These are phyloP conservation scores for Solanum aculeatissimum DNA, from an alignment of 305 asterid species.

Conservation along the genomic window DNA sequence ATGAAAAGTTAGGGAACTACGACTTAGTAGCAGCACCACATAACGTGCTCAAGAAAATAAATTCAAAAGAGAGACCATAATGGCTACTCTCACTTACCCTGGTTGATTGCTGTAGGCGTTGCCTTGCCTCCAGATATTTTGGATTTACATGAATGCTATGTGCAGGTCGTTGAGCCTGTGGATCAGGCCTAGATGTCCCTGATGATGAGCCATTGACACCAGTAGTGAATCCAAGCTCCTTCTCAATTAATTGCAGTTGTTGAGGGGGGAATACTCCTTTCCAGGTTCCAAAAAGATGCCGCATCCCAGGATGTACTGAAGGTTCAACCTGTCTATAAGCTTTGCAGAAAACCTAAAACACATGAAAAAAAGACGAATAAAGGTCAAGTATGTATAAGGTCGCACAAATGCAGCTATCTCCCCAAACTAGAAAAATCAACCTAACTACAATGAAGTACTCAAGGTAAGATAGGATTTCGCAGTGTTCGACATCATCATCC, in stretches of 20 bases:
- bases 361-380: not conserved
- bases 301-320: conserved; percentile 75
- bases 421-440: not conserved
- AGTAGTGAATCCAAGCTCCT: conserved; percentile 74
- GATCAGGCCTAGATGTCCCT: conserved; percentile 42
- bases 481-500: not conserved
- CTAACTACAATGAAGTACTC: not conserved
- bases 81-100: conserved; percentile 36
- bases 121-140: conserved; percentile 93
- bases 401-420: not conserved
- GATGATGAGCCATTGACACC: conserved; percentile 54
- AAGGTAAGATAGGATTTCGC: not conserved
- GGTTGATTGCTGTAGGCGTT: conserved; percentile 57
- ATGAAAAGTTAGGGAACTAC: not conserved
- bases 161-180: conserved; percentile 74
- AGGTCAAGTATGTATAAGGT: not conserved
- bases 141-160: conserved; percentile 97
- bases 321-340: conserved; percentile 89
- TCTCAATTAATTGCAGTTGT: conserved; percentile 71
- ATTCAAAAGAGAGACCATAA: not conserved
- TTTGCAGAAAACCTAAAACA: conserved; percentile 80
- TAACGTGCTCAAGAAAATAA: not conserved
- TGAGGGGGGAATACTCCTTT: conserved; percentile 83
- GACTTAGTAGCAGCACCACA: not conserved
- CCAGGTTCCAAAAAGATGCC: conserved; percentile 99